phyloP scores from a whole-genome alignment of 768 basidiomycete species.

The Suillus brevipes region DNA sequence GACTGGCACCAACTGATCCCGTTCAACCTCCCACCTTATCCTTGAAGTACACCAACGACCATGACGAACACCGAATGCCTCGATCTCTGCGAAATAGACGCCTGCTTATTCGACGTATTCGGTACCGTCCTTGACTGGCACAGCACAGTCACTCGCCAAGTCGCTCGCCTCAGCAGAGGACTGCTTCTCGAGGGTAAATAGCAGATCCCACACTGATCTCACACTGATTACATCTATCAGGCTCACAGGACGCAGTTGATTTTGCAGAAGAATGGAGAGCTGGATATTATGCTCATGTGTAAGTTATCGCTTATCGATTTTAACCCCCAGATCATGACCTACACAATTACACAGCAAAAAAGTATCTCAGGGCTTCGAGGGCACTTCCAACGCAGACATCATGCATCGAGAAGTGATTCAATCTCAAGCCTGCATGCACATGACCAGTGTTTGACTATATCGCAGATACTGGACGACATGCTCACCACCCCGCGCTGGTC shows the following conservation, averaged over 20 bases:
- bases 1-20: not conserved
- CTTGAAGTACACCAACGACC: not conserved
- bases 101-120: constrained; percentile 49
- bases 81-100: constrained; percentile 35
- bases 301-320: constrained; percentile 4
- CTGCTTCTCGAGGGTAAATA: constrained; percentile 19
- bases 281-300: constrained; percentile 41
- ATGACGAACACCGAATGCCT: not conserved
- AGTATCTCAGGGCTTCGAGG: constrained; percentile 47
- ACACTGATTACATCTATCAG: constrained; percentile 8
- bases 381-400: constrained; percentile 51
- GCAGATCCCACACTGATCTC: not conserved
- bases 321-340: not conserved
- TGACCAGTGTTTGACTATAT: not conserved
- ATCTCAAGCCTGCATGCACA: not conserved
- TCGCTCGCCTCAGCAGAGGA: constrained; percentile 17
- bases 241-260: constrained; percentile 22
- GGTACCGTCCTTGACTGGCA: constrained; percentile 52
- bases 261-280: constrained; percentile 61
- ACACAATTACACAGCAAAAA: constrained; percentile 36
- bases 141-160: constrained; percentile 22
- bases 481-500: constrained; percentile 51
- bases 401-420: constrained; percentile 53
- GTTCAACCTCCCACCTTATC: not conserved
- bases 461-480: constrained; percentile 58